Base-by-base conservation (phyloP, 1,284 basidiomycete genomes). In the Rhodotorula sp. region DNA sequence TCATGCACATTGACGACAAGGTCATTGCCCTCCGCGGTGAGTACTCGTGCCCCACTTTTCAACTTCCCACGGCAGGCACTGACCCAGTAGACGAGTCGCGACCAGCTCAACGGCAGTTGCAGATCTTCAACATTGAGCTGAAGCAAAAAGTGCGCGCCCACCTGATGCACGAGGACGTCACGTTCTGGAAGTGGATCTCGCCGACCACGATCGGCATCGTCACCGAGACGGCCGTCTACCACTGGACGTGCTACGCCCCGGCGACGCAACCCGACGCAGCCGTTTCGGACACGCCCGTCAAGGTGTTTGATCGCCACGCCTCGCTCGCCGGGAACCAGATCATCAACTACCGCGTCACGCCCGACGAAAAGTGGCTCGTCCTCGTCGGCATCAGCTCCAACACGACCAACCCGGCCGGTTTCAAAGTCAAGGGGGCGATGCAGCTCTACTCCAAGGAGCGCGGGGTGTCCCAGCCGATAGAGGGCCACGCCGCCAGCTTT, bases 171-270 rank as follows among this genome's bases (percentile, higher is more conserved):
- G 94, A 98, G 81, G 97, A 99, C 79, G 87, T 99, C 71, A 89
- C 92, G 56, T 99, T 97, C 84, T 99, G 97, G 97, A 97, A 95
- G 81, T 99, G 97, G 97, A 89, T 98, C 70, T 91, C 88, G 70
- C 89, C 93, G 77, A 87, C 89, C 26, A 91, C 90, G 31, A 89
- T 99, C 73, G 97, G 95, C 79, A 87, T 99, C 83, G 97, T 99
- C 80, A 98, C 95, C 50, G 94, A 97, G 73, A 87, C 90, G 2
- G 87, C 94, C 21, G 97, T 99, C 54, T 94, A 88, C 83, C 66
- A 70, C 71, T 76, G 68, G 71, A 55, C 64, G 26, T 70, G 69
- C 49, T 73, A 69, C 62, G 68, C 71, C 19, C 74, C 70, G 3
- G 63, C 71, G 14, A 67, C 67, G 34, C 67, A 61, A 19, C 72